A percentile compares a stretch with the other conserved stretches of the same genome.
Conservation (phyloP, 2,329 filamentous ascomycete species). For the Penicillium sp. region DNA sequence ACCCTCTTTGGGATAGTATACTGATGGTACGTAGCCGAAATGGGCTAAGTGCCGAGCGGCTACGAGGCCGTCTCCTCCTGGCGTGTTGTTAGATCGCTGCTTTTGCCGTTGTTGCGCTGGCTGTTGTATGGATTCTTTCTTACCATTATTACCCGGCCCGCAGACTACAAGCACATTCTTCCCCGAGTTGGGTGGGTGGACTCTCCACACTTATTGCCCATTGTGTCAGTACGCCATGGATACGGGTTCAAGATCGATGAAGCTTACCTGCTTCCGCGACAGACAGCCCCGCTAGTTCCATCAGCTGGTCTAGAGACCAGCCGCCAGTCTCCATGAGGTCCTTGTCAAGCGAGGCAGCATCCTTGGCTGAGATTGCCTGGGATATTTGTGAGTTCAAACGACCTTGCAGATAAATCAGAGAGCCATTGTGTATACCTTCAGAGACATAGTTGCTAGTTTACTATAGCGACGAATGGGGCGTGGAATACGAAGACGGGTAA, state of each 20-base stretch:
- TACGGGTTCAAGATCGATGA: neutral
- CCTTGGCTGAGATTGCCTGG: conserved; percentile 81
- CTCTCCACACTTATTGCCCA: conserved; percentile 64
- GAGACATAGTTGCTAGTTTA: conserved; percentile 39
- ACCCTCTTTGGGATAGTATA: conserved; percentile 91
- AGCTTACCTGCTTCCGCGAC: conserved; percentile 78
- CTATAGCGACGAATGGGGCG: conserved; percentile 23
- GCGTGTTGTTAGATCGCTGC: neutral
- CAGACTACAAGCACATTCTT: conserved; percentile 80
- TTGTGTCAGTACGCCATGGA: neutral
- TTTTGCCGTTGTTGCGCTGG: neutral
- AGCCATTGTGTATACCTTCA: conserved; percentile 33
- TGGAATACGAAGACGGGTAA: conserved; percentile 13
- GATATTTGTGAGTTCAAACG: neutral
- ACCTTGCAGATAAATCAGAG: neutral
- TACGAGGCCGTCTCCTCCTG: conserved; percentile 90
- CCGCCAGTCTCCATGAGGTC: conserved; percentile 85
- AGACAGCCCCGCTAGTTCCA: conserved; percentile 91
- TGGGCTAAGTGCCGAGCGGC: conserved; percentile 87
- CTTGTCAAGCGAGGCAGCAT: conserved; percentile 81
- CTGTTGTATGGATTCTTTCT: conserved; percentile 2
- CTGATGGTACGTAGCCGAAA: conserved; percentile 81
- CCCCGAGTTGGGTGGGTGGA: conserved; percentile 72
- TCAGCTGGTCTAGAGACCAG: conserved; percentile 92
- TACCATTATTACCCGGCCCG: conserved; percentile 69